These are phyloP conservation scores for Fusarium clavum DNA, from an alignment of 2,329 filamentous ascomycete species.

Conservation along the genomic window DNA sequence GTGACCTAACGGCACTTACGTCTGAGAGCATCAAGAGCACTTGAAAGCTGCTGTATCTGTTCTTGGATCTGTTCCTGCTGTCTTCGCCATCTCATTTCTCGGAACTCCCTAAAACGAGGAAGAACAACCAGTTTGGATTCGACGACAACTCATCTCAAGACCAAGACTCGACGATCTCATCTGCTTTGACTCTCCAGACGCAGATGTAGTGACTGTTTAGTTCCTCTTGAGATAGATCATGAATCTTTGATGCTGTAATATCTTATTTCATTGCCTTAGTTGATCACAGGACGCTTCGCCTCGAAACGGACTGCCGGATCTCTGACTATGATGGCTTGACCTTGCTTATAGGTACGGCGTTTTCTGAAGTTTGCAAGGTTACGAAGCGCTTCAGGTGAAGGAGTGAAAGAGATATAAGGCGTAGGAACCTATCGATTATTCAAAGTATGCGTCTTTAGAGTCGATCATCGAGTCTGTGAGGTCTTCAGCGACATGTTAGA, in stretches of 20 bases:
- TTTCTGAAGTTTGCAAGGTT: background rate
- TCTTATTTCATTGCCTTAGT: background rate
- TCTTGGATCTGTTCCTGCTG: background rate
- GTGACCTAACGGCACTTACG: background rate
- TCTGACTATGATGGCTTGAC: background rate
- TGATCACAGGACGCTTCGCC: background rate
- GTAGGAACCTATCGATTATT: background rate
- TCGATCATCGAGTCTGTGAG: background rate
- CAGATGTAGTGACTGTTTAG: background rate
- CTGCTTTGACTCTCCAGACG: background rate
- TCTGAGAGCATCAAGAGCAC: background rate
- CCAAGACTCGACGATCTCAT: conserved; percentile 1
- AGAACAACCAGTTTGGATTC: background rate
- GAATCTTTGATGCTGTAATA: background rate
- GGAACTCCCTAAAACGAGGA: background rate
- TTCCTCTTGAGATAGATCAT: background rate
- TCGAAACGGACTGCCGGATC: background rate
- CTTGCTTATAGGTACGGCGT: background rate
- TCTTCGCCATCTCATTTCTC: background rate
- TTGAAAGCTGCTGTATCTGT: background rate
- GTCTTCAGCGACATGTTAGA: background rate
- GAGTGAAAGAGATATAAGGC: conserved; percentile 8
- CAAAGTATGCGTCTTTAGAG: background rate
- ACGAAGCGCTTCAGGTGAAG: background rate
- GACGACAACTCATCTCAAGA: conserved; percentile 1